Percentiles rank a stretch among this genome's conserved stretches.
Conservation (phyloP, 805 yeast genomes). For the Wickerhamiella kurtzmanii region DNA sequence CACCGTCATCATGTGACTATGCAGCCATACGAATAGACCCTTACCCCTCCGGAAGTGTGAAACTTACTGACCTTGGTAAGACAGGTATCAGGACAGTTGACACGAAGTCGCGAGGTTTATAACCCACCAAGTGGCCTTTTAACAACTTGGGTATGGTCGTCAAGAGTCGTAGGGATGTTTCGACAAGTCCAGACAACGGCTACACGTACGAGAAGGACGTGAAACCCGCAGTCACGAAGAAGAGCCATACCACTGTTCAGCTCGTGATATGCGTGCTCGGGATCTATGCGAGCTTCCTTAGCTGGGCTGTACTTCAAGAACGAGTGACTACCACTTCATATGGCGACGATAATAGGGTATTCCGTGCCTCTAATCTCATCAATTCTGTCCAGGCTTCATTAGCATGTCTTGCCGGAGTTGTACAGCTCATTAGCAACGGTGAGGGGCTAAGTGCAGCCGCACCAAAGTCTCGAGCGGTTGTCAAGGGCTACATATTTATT, state of each 20-base stretch:
- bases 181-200: too few relatives aligned
- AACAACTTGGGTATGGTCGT: too few relatives aligned
- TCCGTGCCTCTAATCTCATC: conserved; percentile 68
- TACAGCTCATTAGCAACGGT: conserved; percentile 35
- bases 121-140: too few relatives aligned
- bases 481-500: conserved; percentile 21
- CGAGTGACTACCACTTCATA: conserved; percentile 67
- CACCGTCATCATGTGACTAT: too few relatives aligned
- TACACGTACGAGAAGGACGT: too few relatives aligned
- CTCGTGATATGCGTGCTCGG: conserved; percentile 36
- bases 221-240: neutral
- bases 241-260: neutral
- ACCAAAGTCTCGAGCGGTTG: conserved; percentile 12
- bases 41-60: neutral
- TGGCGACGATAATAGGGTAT: conserved; percentile 40
- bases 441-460: conserved; percentile 20
- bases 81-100: too few relatives aligned
- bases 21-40: too few relatives aligned
- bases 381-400: conserved; percentile 60
- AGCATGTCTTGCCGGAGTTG: conserved; percentile 55
- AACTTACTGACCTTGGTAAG: neutral
- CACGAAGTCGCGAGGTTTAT: too few relatives aligned
- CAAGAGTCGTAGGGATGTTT: too few relatives aligned
- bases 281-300: conserved; percentile 70
- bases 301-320: conserved; percentile 92